These are phyloP conservation scores for Gossypium sturtianum DNA, from an alignment of 345 rosid genomes.

Conservation along the genomic window DNA sequence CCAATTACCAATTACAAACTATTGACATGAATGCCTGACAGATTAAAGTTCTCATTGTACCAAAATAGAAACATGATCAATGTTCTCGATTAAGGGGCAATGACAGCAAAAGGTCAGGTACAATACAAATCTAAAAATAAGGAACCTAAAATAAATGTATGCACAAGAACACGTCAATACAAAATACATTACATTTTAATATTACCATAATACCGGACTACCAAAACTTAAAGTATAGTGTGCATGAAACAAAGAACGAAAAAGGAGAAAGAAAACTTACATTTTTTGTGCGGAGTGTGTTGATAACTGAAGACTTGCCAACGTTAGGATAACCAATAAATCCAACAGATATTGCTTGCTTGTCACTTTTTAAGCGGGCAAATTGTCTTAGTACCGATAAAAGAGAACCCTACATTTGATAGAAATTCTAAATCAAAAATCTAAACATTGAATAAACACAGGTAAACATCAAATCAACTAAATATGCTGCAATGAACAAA, in stretches of 20 bases:
- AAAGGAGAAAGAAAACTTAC: slow-evolving; percentile 28
- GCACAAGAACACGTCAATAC: neutral
- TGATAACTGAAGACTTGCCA: slow-evolving; percentile 95
- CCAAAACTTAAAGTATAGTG: neutral
- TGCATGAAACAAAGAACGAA: neutral
- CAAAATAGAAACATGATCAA: neutral
- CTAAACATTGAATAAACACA: neutral
- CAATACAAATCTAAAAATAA: neutral
- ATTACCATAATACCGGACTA: neutral
- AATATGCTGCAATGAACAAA: neutral
- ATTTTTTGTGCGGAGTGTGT: slow-evolving; percentile 87
- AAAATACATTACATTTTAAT: neutral
- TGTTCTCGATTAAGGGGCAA: neutral
- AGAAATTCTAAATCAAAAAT: slow-evolving; percentile 9
- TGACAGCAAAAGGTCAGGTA: neutral
- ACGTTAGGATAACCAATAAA: slow-evolving; percentile 97
- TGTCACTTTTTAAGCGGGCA: slow-evolving; percentile 84
- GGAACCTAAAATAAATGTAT: neutral
- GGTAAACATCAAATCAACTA: neutral
- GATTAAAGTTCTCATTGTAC: neutral
- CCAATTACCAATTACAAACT: neutral
- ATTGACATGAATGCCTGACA: neutral
- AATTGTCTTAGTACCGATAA: slow-evolving; percentile 85
- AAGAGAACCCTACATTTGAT: slow-evolving; percentile 73
- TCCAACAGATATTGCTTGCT: slow-evolving; percentile 94